Percentiles rank a stretch among this genome's conserved stretches.
These are phyloP conservation scores for Amanita thiersii DNA, from an alignment of 768 basidiomycete species.

Conservation along the genomic window DNA sequence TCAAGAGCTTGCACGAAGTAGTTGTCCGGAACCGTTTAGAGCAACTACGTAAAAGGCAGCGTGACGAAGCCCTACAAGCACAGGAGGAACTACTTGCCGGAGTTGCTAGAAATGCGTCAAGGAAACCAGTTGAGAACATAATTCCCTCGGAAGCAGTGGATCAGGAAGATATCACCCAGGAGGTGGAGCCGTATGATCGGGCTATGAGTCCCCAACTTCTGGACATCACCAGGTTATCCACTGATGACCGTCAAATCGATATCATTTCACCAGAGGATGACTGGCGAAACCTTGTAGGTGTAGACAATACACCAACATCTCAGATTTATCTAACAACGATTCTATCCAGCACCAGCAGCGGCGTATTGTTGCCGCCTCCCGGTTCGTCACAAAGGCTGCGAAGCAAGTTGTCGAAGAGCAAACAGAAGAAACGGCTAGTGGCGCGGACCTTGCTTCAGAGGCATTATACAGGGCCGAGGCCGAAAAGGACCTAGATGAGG, in stretches of 20 bases:
- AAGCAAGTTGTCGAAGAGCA: slow-evolving; percentile 52
- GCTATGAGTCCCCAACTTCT: slow-evolving; percentile 81
- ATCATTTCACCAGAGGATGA: slow-evolving; percentile 68
- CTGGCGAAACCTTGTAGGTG: slow-evolving; percentile 50
- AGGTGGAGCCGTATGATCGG: slow-evolving; percentile 73
- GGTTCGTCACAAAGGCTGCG: slow-evolving; percentile 76
- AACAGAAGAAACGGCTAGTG: slow-evolving; percentile 48
- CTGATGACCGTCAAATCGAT: slow-evolving; percentile 78
- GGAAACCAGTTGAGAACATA: slow-evolving; percentile 25
- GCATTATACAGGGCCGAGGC: slow-evolving; percentile 87
- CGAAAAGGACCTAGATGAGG: slow-evolving; percentile 89
- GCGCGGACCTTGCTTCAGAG: slow-evolving; percentile 78
- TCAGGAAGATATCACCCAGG: slow-evolving; percentile 38
- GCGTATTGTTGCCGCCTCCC: slow-evolving; percentile 71
- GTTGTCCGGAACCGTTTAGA: slow-evolving; percentile 95
- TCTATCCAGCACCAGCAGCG: slow-evolving; percentile 64
- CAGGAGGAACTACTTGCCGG: slow-evolving; percentile 86
- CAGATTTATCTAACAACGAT: neutral
- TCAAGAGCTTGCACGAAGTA: slow-evolving; percentile 89
- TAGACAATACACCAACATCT: too few relatives aligned
- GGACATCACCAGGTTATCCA: slow-evolving; percentile 59
- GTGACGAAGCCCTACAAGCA: slow-evolving; percentile 91
- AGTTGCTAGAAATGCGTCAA: slow-evolving; percentile 53
- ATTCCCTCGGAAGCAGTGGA: slow-evolving; percentile 21
- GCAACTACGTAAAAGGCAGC: slow-evolving; percentile 89